Evolutionary conservation across 192 early-diverging fungal species (phyloP).

Genomic region (Coemansia sp.): DNA sequence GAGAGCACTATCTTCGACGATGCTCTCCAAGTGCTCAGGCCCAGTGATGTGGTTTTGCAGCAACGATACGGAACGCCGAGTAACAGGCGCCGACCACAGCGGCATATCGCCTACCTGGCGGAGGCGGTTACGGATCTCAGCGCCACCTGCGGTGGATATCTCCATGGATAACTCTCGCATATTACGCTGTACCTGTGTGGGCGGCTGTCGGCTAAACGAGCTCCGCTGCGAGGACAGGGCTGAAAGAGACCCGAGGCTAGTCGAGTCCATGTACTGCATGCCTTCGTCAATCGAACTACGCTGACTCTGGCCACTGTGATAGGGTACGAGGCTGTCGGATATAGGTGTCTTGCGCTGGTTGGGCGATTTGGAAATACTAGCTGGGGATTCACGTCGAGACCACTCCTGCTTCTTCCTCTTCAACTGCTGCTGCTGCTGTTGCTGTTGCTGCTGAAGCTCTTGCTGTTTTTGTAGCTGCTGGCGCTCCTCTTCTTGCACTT

Average conservation of each 20-base stretch:
- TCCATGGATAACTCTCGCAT: conserved; percentile 48
- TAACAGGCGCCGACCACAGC: conserved; percentile 40
- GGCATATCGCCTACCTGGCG: conserved; percentile 33
- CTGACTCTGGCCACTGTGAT: conserved; percentile 18
- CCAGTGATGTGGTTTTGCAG: conserved; percentile 30
- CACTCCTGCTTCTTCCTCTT: conserved; percentile 44
- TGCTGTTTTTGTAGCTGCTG: conserved; percentile 36
- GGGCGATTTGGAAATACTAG: conserved; percentile 15
- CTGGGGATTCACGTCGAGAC: conserved; percentile 23
- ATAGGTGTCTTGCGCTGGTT: conserved; percentile 28
- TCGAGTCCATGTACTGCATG: conserved; percentile 27
- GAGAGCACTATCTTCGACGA: conserved; percentile 38
- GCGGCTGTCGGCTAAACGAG: conserved; percentile 28
- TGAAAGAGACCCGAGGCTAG: conserved; percentile 26
- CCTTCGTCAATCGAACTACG: conserved; percentile 49
- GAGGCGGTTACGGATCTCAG: conserved; percentile 26
- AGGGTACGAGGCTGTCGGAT: conserved; percentile 21
- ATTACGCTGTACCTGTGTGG: conserved; percentile 25
- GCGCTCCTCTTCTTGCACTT: conserved; percentile 41
- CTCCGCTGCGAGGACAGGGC: conserved; percentile 44
- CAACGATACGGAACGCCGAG: conserved; percentile 48
- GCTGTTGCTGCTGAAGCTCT: conserved; percentile 14
- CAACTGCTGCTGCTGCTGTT: conserved; percentile 11
- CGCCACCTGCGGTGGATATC: conserved; percentile 15
- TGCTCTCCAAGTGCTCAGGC: conserved; percentile 39